A percentile compares a stretch with the other conserved stretches of the same genome.
Conservation (phyloP, 2,329 filamentous ascomycete genomes). For the Phialemoniopsis sp. region DNA sequence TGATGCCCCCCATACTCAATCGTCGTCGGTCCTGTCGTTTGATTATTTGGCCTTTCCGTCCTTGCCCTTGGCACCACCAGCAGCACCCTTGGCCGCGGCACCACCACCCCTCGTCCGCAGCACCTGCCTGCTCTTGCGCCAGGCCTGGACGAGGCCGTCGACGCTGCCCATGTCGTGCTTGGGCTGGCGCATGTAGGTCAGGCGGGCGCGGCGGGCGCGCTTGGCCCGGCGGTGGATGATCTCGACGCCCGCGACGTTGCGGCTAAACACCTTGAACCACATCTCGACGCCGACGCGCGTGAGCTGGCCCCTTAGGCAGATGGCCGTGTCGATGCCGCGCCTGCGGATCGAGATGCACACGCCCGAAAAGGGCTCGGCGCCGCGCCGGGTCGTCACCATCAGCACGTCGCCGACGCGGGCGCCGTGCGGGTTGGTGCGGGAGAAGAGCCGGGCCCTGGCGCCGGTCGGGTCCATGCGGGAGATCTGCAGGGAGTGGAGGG, state of each 20-base stretch:
- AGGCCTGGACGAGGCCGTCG: slow-evolving; percentile 71
- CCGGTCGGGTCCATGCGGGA: slow-evolving; percentile 77
- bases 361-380: slow-evolving; percentile 84
- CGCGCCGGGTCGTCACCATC: slow-evolving; percentile 80
- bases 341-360: slow-evolving; percentile 84
- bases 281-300: slow-evolving; percentile 89
- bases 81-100: slow-evolving; percentile 7
- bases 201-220: slow-evolving; percentile 78
- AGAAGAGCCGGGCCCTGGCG: slow-evolving; percentile 77
- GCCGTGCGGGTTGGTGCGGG: slow-evolving; percentile 69
- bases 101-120: slow-evolving; percentile 23
- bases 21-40: too few relatives aligned
- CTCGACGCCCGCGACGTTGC: slow-evolving; percentile 85
- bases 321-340: slow-evolving; percentile 82
- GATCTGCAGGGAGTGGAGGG: slow-evolving; percentile 67
- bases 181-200: slow-evolving; percentile 88
- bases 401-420: slow-evolving; percentile 86
- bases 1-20: too few relatives aligned
- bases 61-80: background rate
- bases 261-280: slow-evolving; percentile 95
- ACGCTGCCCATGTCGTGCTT: slow-evolving; percentile 86
- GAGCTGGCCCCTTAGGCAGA: slow-evolving; percentile 81
- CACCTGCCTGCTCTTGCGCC: slow-evolving; percentile 34
- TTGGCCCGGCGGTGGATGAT: slow-evolving; percentile 83
- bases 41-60: too few relatives aligned